A percentile compares a stretch with the other conserved stretches of the same genome.
Conservation (phyloP, 2,329 filamentous ascomycete genomes). For the Penicillium capsulatum region DNA sequence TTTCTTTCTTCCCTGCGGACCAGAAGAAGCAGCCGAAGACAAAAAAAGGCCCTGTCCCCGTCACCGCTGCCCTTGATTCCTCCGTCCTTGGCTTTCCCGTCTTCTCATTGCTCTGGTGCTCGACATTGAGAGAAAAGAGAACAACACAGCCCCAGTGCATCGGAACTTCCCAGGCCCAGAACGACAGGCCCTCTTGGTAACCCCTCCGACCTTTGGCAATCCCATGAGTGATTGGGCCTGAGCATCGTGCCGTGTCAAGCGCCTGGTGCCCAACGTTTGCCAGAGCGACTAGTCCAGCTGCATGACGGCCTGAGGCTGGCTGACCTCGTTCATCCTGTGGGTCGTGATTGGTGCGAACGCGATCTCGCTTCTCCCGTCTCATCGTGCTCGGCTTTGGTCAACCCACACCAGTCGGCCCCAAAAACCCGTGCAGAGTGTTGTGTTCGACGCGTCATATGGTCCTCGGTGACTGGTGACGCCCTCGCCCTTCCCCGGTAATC, state of each 20-base stretch:
- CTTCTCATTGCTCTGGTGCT: background rate
- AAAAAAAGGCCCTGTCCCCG: background rate
- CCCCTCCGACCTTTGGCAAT: too few species aligned
- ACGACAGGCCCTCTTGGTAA: too few species aligned
- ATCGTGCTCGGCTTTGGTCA: conserved; percentile 15
- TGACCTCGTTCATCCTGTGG: conserved; percentile 9
- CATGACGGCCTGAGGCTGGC: conserved; percentile 23
- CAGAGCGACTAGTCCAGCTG: conserved; percentile 17
- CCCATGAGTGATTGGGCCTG: too few species aligned
- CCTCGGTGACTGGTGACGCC: conserved; percentile 16
- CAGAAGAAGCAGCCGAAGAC: background rate
- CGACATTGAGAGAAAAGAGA: background rate
- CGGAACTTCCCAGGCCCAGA: too few species aligned
- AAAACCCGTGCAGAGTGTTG: conserved; percentile 10
- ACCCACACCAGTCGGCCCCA: conserved; percentile 6
- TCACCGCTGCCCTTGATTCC: background rate
- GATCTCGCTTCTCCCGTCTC: conserved; percentile 14
- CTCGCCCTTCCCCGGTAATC: conserved; percentile 7
- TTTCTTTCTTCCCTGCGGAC: background rate
- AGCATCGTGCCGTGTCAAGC: conserved; percentile 14
- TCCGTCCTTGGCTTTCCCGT: background rate
- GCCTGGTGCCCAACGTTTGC: conserved; percentile 26
- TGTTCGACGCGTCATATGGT: conserved; percentile 30
- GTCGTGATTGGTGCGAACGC: conserved; percentile 14
- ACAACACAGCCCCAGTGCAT: too few species aligned